phyloP scores from a whole-genome alignment of 768 basidiomycete genomes.

The Leccinum rimulosum region DNA sequence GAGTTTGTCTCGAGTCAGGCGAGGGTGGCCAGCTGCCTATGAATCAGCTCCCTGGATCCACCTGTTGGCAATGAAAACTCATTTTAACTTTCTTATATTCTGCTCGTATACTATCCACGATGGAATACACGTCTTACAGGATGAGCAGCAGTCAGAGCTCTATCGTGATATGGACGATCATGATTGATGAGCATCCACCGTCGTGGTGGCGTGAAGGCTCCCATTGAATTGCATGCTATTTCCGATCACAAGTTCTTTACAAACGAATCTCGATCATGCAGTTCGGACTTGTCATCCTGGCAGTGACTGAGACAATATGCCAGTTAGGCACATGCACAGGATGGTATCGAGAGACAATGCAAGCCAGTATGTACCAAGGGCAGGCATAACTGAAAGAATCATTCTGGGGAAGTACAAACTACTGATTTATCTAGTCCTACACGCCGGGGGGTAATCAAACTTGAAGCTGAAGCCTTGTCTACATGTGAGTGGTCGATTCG shows the following conservation, averaged over 20 bases:
- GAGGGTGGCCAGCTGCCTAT: constrained; percentile 15
- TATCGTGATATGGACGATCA: too few species aligned
- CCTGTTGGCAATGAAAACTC: too few species aligned
- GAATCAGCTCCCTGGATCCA: not conserved
- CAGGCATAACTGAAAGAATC: not conserved
- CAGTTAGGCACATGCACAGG: too few species aligned
- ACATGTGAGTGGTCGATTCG: not conserved
- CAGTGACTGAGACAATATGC: not conserved
- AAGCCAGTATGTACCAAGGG: not conserved
- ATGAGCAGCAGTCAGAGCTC: too few species aligned
- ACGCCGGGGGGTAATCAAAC: not conserved
- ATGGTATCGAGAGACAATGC: too few species aligned
- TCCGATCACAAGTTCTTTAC: too few species aligned
- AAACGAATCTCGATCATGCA: too few species aligned
- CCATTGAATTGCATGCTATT: too few species aligned
- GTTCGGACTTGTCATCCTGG: too few species aligned
- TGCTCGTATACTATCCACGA: not conserved
- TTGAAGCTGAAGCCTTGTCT: not conserved
- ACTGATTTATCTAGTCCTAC: not conserved
- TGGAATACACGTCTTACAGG: not conserved
- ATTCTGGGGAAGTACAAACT: not conserved
- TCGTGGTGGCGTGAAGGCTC: too few species aligned
- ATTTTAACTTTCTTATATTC: not conserved
- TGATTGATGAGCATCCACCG: too few species aligned
- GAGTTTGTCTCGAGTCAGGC: constrained; percentile 38